Evolutionary conservation across 495 filamentous ascomycete genomes (phyloP).

Genomic region (Neurospora africana): DNA sequence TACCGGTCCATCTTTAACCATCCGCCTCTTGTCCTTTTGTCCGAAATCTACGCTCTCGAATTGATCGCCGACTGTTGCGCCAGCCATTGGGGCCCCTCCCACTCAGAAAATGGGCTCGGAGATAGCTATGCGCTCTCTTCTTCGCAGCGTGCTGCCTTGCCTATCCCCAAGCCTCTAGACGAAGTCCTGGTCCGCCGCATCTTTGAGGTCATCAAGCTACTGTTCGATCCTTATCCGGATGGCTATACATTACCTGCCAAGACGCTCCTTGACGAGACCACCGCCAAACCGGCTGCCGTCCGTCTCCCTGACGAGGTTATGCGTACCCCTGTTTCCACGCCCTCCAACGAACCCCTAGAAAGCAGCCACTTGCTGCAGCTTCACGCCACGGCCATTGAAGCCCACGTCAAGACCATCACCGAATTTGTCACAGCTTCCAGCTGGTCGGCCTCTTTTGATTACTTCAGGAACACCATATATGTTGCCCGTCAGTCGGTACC

Average conservation of each 20-base stretch:
- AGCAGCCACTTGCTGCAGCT: slow-evolving; percentile 18
- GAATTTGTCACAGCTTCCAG: slow-evolving; percentile 52
- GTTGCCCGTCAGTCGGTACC: slow-evolving; percentile 35
- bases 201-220: slow-evolving; percentile 33
- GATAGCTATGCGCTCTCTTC: slow-evolving; percentile 11
- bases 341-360: slow-evolving; percentile 34
- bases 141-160: slow-evolving; percentile 11
- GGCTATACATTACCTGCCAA: slow-evolving; percentile 34
- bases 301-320: slow-evolving; percentile 22
- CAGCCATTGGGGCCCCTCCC: slow-evolving; percentile 37
- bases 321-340: slow-evolving; percentile 25
- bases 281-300: slow-evolving; percentile 20
- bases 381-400: slow-evolving; percentile 32
- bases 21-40: slow-evolving; percentile 45
- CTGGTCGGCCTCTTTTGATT: slow-evolving; percentile 46
- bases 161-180: slow-evolving; percentile 25
- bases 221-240: slow-evolving; percentile 39
- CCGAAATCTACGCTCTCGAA: slow-evolving; percentile 49
- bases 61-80: slow-evolving; percentile 54
- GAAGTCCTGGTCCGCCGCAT: slow-evolving; percentile 29
- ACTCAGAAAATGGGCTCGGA: not conserved
- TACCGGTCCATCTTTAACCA: slow-evolving; percentile 35
- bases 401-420: slow-evolving; percentile 38
- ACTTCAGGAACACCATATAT: slow-evolving; percentile 38
- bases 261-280: slow-evolving; percentile 34